A percentile compares a stretch with the other conserved stretches of the same genome.
Evolutionary conservation across 305 asterid genomes (phyloP).

Genomic region (Ajuga reptans): DNA sequence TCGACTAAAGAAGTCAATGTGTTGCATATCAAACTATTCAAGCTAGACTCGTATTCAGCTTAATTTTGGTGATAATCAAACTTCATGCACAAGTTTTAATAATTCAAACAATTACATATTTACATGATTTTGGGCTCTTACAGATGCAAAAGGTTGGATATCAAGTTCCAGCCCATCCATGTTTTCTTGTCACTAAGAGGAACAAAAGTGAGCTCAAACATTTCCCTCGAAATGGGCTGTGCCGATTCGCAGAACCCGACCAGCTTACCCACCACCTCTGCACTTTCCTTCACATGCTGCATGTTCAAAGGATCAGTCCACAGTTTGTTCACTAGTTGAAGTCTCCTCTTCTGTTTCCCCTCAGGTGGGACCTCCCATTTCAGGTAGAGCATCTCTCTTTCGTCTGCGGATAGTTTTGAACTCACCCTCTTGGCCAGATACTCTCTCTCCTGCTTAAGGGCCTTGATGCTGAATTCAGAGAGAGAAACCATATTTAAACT

Average conservation of each 20-base stretch:
- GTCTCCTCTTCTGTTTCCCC: constrained; percentile 64
- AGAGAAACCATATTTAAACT: neutral
- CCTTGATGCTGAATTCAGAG: constrained; percentile 54
- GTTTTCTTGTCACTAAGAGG: constrained; percentile 69
- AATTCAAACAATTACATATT: no score
- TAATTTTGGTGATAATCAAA: no score
- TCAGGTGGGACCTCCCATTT: constrained; percentile 78
- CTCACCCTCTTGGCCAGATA: constrained; percentile 79
- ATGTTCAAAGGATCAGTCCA: constrained; percentile 79
- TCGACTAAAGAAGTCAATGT: no score
- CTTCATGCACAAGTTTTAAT: no score
- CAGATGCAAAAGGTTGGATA: constrained; percentile 74
- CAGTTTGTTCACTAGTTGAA: constrained; percentile 64
- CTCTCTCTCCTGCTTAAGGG: constrained; percentile 89
- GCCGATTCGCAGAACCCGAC: constrained; percentile 84
- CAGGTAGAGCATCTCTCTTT: constrained; percentile 66
- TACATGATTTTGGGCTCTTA: constrained; percentile 14
- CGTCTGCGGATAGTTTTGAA: constrained; percentile 58
- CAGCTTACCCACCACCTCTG: constrained; percentile 77
- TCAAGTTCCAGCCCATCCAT: constrained; percentile 87
- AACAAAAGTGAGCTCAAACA: constrained; percentile 82
- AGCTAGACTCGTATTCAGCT: no score
- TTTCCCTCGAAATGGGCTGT: constrained; percentile 67
- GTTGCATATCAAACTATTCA: no score
- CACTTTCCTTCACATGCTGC: constrained; percentile 77